Evolutionary conservation across 495 filamentous ascomycete genomes (phyloP), one percentile per base, ranked within the genome.

Genomic region (Daldinia bambusicola): DNA sequence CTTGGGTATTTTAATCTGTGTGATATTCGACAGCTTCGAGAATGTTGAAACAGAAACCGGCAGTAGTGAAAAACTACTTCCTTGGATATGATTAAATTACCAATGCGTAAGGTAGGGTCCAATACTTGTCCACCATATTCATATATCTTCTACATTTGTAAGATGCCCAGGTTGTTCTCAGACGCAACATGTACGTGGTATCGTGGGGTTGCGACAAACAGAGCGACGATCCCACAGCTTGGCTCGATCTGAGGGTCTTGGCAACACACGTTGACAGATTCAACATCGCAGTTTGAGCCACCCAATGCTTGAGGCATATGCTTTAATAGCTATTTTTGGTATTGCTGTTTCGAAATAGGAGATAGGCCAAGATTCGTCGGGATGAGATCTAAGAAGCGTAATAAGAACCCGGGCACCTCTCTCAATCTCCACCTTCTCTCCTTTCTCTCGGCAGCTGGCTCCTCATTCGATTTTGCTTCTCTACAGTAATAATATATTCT

Each of bases 171-270:
- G 10, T 16, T 63, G 18, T 58, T 53, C 57, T 57, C 62, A 61
- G 62, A 66, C 62, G 18, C 40, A 13, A 36, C 22, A 26, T 61
- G 48, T 13, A 38, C 14, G 67, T 63, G 65, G 16, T 60, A 20
- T 43, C 58, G 59, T 38, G 53, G 70, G 66, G 55, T 63, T 73
- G 70, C 43, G 45, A 69, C 70, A 74, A 41, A 55, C 52, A 40
- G 38, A 14, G 9, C 16, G 61, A 65, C 65, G 69, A 73, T 75
- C 69, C 30, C 65, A 70, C 69, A 38, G 59, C 73, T 73, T 73
- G 70, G 66, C 70, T 13, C 61, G 57, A 75, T 67, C 58, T 69
- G 64, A 75, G 56, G 58, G 63, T 59, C 73, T 72, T 75, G 73
- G 73, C 69, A 10, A 22, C 10, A 37, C 40, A 52, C 38, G 63